phyloP scores from a whole-genome alignment of 208 protist species.

The Crithidia mellificae region DNA sequence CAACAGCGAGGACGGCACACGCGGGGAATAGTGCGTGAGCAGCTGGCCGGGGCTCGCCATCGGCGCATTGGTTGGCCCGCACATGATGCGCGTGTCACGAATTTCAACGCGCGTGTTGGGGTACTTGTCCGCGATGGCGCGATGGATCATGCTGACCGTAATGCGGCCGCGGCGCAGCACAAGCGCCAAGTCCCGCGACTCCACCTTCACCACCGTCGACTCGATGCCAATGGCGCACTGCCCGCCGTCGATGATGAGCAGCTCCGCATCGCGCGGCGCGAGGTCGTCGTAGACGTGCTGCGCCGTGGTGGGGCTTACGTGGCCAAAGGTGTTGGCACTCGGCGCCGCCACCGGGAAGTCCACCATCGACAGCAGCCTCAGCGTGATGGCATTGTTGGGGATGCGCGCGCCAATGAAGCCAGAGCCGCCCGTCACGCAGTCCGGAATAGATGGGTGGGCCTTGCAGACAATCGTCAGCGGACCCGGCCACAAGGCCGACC shows the following conservation, averaged over 20 bases:
- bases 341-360: slow-evolving; percentile 88
- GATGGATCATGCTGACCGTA: slow-evolving; percentile 68
- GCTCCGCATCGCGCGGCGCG: slow-evolving; percentile 62
- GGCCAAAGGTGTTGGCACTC: slow-evolving; percentile 93
- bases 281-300: slow-evolving; percentile 92
- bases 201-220: slow-evolving; percentile 90
- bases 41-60: slow-evolving; percentile 92
- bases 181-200: slow-evolving; percentile 53
- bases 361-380: slow-evolving; percentile 64
- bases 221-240: slow-evolving; percentile 91
- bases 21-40: slow-evolving; percentile 91
- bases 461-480: slow-evolving; percentile 91
- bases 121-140: slow-evolving; percentile 43
- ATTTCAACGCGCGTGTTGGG: slow-evolving; percentile 55
- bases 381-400: slow-evolving; percentile 71
- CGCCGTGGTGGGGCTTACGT: slow-evolving; percentile 90
- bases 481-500: slow-evolving; percentile 88
- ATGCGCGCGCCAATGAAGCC: slow-evolving; percentile 89
- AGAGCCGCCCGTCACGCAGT: slow-evolving; percentile 82
- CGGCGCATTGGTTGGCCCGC: slow-evolving; percentile 31
- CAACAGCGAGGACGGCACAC: slow-evolving; percentile 70
- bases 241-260: slow-evolving; percentile 89
- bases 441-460: slow-evolving; percentile 60
- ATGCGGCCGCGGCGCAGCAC: slow-evolving; percentile 83
- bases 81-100: slow-evolving; percentile 67